Evolutionary conservation across 176 grass and related monocot species (phyloP), one percentile per base, ranked within the genome.

Genomic region (Cenchrus purpureus): DNA sequence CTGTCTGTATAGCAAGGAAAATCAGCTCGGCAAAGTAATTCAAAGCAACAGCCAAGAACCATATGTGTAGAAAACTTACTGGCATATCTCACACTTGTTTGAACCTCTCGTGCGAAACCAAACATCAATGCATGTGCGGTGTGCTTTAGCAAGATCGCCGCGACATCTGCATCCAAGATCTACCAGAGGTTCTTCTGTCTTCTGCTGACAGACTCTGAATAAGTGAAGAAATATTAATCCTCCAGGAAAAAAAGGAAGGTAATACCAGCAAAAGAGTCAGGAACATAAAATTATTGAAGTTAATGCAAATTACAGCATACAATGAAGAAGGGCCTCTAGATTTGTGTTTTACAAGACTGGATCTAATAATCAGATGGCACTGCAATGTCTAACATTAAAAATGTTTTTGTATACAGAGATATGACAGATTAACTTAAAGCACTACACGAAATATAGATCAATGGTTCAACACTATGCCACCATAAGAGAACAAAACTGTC

Each of bases 11-110:
- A 71, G 37, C 15, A 63, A 81, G 78, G 44, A 90, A 79, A 50
- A 86, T 81, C 56, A 61, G 69, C 83, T 83, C 20, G 68, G 65
- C 34, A 77, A 60, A 82, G 51, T 3, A 80, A 70, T 76, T 65
- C 6, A 0, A 74, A 74, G 25, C 82, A 68, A 67, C 31, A 88
- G 19, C 49, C 42, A 65, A 66, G 65, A 42, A 71, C 71, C 54
- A 59, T 76, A 2, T 67, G 80, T 56, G 82, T 62, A 68, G 42
- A 83, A 76, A 40, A 96, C 91, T 89, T 92, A 99, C 97, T 99
- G 97, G 94, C 97, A 99, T 84, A 99, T 99, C 88, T 99, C 94
- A 65, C 97, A 99, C 79, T 99, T 96, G 81, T 96, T 99, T 76
- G 94, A 96, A 68, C 97, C 97, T 90, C 86, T 99, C 56, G 97